Percentiles rank a stretch among this genome's conserved stretches.
Evolutionary conservation across 2,329 filamentous ascomycete genomes (phyloP).

Genomic region (Stachybotrys echinatus): DNA sequence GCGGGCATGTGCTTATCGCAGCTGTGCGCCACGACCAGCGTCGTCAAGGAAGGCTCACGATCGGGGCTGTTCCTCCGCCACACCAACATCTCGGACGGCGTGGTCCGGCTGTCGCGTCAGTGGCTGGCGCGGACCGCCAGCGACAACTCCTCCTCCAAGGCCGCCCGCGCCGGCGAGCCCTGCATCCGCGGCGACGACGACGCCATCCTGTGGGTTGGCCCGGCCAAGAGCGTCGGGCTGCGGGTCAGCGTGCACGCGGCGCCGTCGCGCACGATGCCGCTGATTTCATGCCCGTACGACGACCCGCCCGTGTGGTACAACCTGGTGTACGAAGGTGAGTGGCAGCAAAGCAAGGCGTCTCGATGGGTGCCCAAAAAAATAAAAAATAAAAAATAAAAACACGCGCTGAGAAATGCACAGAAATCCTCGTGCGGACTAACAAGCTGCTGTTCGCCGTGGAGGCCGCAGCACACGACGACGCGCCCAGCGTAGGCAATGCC

Average conservation of each 20-base stretch:
- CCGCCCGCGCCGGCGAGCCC: neutral
- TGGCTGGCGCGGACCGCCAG: constrained; percentile 54
- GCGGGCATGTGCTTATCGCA: constrained; percentile 69
- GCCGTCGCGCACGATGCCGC: constrained; percentile 36
- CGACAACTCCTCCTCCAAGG: neutral
- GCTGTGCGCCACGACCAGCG: constrained; percentile 60
- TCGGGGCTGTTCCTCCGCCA: constrained; percentile 59
- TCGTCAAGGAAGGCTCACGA: constrained; percentile 61
- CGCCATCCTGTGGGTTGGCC: constrained; percentile 63
- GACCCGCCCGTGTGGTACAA: constrained; percentile 65
- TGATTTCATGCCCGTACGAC: constrained; percentile 54
- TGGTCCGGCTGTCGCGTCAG: constrained; percentile 65
- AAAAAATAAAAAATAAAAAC: neutral
- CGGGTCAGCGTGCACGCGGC: constrained; percentile 52
- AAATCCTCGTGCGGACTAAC: constrained; percentile 61
- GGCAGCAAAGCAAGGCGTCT: neutral
- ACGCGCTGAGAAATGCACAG: constrained; percentile 33
- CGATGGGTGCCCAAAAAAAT: no score
- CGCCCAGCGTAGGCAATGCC: constrained; percentile 57
- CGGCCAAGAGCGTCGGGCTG: constrained; percentile 58
- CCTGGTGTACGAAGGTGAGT: constrained; percentile 66
- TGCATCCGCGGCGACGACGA: constrained; percentile 5
- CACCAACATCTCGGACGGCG: constrained; percentile 60
- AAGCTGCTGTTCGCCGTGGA: constrained; percentile 62
- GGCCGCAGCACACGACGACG: constrained; percentile 54